phyloP scores from a whole-genome alignment of 1,284 basidiomycete species.

The Marasmius fiardii region DNA sequence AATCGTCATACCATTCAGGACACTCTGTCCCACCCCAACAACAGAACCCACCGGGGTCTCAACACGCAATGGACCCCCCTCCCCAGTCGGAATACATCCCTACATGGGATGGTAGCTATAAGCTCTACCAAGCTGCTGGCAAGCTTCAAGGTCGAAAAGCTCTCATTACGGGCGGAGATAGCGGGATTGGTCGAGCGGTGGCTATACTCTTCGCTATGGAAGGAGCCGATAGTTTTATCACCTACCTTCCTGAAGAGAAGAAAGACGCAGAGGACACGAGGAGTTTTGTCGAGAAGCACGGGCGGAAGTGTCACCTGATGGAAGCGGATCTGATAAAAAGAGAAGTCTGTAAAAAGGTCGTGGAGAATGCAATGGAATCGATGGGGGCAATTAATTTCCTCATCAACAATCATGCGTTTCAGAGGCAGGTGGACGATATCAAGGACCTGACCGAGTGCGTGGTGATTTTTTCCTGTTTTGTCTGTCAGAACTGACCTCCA shows the following conservation, averaged over 20 bases:
- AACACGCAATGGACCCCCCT: neutral
- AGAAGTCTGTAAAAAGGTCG: constrained; percentile 37
- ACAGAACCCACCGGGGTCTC: too few species aligned
- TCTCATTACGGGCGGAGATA: constrained; percentile 49
- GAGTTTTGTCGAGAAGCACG: constrained; percentile 26
- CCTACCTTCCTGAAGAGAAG: constrained; percentile 46
- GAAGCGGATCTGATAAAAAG: constrained; percentile 42
- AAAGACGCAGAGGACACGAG: constrained; percentile 40
- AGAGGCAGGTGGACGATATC: constrained; percentile 43
- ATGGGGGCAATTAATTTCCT: constrained; percentile 43
- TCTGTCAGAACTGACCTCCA: neutral
- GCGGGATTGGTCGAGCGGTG: constrained; percentile 29
- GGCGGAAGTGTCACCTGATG: constrained; percentile 31
- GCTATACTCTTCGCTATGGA: constrained; percentile 40
- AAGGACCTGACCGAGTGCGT: constrained; percentile 26
- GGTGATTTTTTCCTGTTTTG: neutral
- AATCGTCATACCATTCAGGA: too few species aligned
- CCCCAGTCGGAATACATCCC: neutral
- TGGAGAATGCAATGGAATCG: constrained; percentile 39
- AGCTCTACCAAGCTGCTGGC: constrained; percentile 28
- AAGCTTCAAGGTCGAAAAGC: constrained; percentile 47
- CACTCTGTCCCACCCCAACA: too few species aligned
- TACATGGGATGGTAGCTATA: neutral
- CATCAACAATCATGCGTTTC: constrained; percentile 52
- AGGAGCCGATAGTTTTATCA: constrained; percentile 53